Conservation (phyloP, 2,329 filamentous ascomycete genomes). For the Exophiala sp. region DNA sequence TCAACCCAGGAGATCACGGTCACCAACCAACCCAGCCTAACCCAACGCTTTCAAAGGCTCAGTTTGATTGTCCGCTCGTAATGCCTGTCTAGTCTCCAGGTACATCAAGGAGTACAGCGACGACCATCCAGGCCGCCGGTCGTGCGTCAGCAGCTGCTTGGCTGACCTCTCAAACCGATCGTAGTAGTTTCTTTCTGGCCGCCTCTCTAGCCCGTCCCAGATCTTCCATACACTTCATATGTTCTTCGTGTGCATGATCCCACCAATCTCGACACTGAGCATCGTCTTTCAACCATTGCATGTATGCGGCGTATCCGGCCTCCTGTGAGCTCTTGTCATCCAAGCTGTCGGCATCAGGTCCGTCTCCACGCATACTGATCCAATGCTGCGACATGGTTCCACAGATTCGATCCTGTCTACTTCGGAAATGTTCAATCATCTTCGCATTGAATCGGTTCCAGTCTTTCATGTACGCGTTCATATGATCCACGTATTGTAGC, state of each 20-base stretch:
- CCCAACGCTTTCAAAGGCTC: too few species aligned
- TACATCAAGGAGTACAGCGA: too few species aligned
- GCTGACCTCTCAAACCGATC: conserved; percentile 2
- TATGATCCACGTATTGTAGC: conserved; percentile 47
- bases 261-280: conserved; percentile 42
- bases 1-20: too few species aligned
- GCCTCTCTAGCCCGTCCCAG: conserved; percentile 35
- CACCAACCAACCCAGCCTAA: too few species aligned
- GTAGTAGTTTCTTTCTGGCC: conserved; percentile 15
- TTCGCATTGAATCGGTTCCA: conserved; percentile 51
- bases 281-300: conserved; percentile 44
- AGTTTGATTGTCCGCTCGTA: too few species aligned
- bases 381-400: conserved; percentile 44
- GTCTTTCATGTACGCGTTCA: conserved; percentile 52
- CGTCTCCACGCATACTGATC: conserved; percentile 46
- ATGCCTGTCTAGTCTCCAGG: too few species aligned
- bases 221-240: conserved; percentile 39
- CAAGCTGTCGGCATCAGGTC: conserved; percentile 21
- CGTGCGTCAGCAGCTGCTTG: too few species aligned
- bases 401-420: conserved; percentile 45
- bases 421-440: conserved; percentile 52
- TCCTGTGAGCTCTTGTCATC: conserved; percentile 26
- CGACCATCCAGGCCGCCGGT: too few species aligned
- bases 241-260: conserved; percentile 44
- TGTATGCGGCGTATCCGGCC: conserved; percentile 42